Base-by-base conservation (phyloP, 75 land plant genomes). In the Selaginella moellendorffii region DNA sequence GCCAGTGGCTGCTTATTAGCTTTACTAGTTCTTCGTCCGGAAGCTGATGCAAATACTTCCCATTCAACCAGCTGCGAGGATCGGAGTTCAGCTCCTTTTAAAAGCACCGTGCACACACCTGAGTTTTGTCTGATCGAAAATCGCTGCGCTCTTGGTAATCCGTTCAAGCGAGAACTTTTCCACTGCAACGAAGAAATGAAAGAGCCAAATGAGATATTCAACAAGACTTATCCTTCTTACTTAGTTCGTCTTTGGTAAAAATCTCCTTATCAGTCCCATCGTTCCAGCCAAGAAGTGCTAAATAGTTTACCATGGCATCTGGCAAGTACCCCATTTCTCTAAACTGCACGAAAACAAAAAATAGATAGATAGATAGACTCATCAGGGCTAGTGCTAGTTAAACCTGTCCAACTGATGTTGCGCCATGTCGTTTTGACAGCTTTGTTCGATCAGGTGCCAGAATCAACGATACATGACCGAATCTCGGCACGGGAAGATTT, bases 401-500 rank as follows among this genome's bases (percentile, higher is more conserved):
- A 56, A 93, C 98, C 96, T 93, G 98, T 53, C 96, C 90, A 10
- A 89, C 96, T 28, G 98, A 93, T 24, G 98, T 93, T 62, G 98
- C 98, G 65, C 98, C 98, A 78, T 93, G 98, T 20, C 90, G 72
- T 68, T 93, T 93, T 31, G 98, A 93, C 20, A 93, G 81, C 68
- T 93, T 93, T 77, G 95, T 93, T 30, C 83, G 76, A 71, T 93
- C 98, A 54, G 98, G 96, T 36, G 98, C 96, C 80, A 93, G 83
- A 66, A 93, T 93, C 63, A 93, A 66, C n/a, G 98, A 93, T 26
- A 89, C 96, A 73, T 88, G 98, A 21, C 91, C 98, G 80, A 93
- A 93, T 29, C n/a, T n/a, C 63, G 98, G 96, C 90, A 93, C 83
- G 5, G 85, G 71, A 66, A 93, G 83, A 20, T 85, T 85, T 28